Conservation (phyloP, 2,329 filamentous ascomycete genomes). For the Cordyceps cateniannulata region DNA sequence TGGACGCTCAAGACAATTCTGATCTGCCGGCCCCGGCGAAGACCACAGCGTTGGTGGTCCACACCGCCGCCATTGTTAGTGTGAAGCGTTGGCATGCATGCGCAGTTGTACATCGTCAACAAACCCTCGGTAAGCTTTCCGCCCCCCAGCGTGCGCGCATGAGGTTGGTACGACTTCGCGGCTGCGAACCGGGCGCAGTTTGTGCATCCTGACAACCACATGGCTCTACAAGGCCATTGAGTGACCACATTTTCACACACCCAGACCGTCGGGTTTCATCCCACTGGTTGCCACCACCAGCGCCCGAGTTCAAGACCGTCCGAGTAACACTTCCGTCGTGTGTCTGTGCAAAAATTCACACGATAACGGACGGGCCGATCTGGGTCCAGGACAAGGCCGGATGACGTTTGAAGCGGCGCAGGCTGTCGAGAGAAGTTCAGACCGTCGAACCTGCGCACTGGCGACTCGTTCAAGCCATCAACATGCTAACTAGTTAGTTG, state of each 20-base stretch:
- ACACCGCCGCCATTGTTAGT: background rate
- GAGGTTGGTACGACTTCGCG: background rate
- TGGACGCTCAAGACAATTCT: background rate
- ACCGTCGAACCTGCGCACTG: background rate
- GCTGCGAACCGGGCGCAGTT: background rate
- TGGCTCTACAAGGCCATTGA: background rate
- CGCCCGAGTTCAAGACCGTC: background rate
- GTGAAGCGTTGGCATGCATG: background rate
- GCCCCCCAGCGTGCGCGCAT: background rate
- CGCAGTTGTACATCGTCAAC: background rate
- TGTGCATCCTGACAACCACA: background rate
- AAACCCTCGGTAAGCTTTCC: background rate
- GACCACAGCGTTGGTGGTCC: background rate
- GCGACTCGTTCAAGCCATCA: background rate
- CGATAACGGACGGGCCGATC: background rate
- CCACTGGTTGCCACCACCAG: background rate
- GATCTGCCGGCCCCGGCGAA: background rate
- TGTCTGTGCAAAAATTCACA: background rate
- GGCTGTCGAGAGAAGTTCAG: background rate
- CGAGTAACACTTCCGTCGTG: background rate
- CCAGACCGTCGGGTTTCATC: background rate
- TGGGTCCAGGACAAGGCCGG: background rate
- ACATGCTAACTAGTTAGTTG: no score
- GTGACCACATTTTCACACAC: background rate
- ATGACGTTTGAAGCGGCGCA: background rate